These are phyloP conservation scores for Selaginella moellendorffii DNA, from an alignment of 75 land plant genomes.

Conservation along the genomic window DNA sequence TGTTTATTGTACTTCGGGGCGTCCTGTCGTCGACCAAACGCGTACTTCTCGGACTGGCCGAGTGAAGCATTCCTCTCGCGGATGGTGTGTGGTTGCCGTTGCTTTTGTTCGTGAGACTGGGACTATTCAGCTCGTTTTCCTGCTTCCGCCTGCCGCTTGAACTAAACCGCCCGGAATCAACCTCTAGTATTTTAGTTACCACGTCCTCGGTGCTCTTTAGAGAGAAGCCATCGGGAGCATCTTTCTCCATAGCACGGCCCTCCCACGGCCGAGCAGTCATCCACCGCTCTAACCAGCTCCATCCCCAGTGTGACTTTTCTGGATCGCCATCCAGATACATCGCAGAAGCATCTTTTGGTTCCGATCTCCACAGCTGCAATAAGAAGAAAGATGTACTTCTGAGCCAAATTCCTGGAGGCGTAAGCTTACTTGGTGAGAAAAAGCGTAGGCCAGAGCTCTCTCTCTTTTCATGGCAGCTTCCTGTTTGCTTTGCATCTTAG, in stretches of 20 bases:
- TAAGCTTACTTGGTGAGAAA: slow-evolving; percentile 63
- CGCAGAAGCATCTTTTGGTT: background rate
- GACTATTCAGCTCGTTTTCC: background rate
- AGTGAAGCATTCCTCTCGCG: no score
- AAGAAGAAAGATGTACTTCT: background rate
- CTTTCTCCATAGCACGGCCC: slow-evolving; percentile 2
- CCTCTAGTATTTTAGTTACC: slow-evolving; percentile 1
- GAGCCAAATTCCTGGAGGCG: no score
- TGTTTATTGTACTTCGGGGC: no score
- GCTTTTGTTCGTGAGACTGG: background rate
- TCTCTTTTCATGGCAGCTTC: slow-evolving; percentile 77
- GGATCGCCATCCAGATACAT: slow-evolving; percentile 1
- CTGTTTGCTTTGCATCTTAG: slow-evolving; percentile 45
- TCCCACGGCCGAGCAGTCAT: slow-evolving; percentile 22
- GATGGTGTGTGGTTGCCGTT: background rate
- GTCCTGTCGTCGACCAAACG: background rate
- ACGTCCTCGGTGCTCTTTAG: slow-evolving; percentile 1
- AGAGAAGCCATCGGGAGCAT: background rate
- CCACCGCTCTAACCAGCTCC: slow-evolving; percentile 23
- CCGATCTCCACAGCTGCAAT: slow-evolving; percentile 8
- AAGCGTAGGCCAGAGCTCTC: slow-evolving; percentile 58
- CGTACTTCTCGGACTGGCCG: slow-evolving; percentile 1
- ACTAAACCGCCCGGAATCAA: background rate
- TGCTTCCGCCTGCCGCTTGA: slow-evolving; percentile 6
- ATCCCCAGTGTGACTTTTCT: slow-evolving; percentile 18